Conservation (phyloP, 2,329 filamentous ascomycete genomes). For the Sodiomyces alkalinus region DNA sequence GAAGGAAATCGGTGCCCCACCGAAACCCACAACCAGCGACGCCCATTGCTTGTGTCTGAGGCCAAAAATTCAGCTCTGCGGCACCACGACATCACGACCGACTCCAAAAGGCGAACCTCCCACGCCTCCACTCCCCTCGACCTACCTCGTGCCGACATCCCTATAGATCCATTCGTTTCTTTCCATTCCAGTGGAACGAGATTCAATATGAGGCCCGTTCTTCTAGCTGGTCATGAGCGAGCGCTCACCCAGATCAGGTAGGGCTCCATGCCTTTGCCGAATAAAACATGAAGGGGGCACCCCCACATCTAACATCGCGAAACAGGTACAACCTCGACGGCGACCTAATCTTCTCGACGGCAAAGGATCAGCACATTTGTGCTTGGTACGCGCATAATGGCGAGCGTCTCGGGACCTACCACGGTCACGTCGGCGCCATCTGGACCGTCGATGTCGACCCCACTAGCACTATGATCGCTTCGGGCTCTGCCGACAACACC, state of each 20-base stretch:
- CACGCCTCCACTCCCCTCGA: too few relatives aligned
- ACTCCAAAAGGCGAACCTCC: slow-evolving; percentile 7
- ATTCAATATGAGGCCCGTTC: slow-evolving; percentile 89
- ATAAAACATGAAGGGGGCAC: slow-evolving; percentile 4
- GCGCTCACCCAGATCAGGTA: slow-evolving; percentile 89
- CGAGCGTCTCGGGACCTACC: slow-evolving; percentile 92
- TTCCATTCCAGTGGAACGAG: too few relatives aligned
- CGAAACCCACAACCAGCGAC: slow-evolving; percentile 24
- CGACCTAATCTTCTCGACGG: slow-evolving; percentile 88
- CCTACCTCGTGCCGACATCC: too few relatives aligned
- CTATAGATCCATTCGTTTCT: too few relatives aligned
- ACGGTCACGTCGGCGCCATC: slow-evolving; percentile 92
- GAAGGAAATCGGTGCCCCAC: slow-evolving; percentile 18
- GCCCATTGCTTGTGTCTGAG: slow-evolving; percentile 1
- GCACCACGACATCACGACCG: slow-evolving; percentile 6
- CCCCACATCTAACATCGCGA: slow-evolving; percentile 1
- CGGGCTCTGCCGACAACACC: slow-evolving; percentile 94
- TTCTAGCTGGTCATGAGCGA: slow-evolving; percentile 92
- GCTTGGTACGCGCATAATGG: slow-evolving; percentile 97
- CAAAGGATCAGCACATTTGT: slow-evolving; percentile 94
- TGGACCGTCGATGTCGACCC: slow-evolving; percentile 98
- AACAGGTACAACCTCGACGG: slow-evolving; percentile 79
- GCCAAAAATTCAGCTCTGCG: slow-evolving; percentile 10
- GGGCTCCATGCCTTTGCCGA: slow-evolving; percentile 13
- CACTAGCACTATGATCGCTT: slow-evolving; percentile 79